phyloP scores from a whole-genome alignment of 2,329 filamentous ascomycete genomes.

The Fusarium stilboides region DNA sequence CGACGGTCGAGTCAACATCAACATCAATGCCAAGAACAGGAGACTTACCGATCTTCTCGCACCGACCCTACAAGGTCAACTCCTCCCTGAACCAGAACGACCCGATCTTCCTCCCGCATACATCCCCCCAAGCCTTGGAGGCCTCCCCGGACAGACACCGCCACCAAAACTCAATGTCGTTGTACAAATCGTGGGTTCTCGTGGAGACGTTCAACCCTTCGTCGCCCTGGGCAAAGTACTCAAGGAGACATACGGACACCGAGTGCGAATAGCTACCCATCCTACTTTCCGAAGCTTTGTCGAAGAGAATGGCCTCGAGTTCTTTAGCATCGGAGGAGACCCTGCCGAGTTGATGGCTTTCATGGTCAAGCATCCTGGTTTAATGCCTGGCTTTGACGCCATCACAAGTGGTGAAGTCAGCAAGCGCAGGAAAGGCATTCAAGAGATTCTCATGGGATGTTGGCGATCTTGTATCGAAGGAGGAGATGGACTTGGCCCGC shows the following conservation, averaged over 20 bases:
- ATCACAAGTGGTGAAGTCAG: slow-evolving; percentile 83
- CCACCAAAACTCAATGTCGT: slow-evolving; percentile 77
- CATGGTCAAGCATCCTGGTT: slow-evolving; percentile 90
- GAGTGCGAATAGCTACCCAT: slow-evolving; percentile 82
- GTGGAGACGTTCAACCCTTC: slow-evolving; percentile 84
- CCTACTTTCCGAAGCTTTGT: slow-evolving; percentile 78
- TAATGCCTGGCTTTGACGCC: slow-evolving; percentile 87
- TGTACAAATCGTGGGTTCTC: slow-evolving; percentile 81
- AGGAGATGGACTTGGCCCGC: slow-evolving; percentile 74
- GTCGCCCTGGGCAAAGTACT: slow-evolving; percentile 77
- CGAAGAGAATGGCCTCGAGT: slow-evolving; percentile 79
- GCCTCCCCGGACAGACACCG: slow-evolving; percentile 69
- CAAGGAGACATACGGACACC: slow-evolving; percentile 76
- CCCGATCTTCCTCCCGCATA: slow-evolving; percentile 74
- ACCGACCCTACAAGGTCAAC: slow-evolving; percentile 72
- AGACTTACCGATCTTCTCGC: slow-evolving; percentile 77
- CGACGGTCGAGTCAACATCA: slow-evolving; percentile 85
- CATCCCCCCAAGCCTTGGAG: slow-evolving; percentile 80
- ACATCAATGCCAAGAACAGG: slow-evolving; percentile 79
- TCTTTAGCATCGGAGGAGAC: slow-evolving; percentile 83
- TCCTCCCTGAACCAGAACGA: slow-evolving; percentile 64
- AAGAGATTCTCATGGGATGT: slow-evolving; percentile 85
- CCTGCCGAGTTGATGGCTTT: slow-evolving; percentile 86
- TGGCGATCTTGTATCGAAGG: slow-evolving; percentile 90
- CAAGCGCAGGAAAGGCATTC: slow-evolving; percentile 80